Percentiles rank a stretch among this genome's conserved stretches.
These are phyloP conservation scores for Ramalina peruviana DNA, from an alignment of 495 filamentous ascomycete genomes.

Conservation along the genomic window DNA sequence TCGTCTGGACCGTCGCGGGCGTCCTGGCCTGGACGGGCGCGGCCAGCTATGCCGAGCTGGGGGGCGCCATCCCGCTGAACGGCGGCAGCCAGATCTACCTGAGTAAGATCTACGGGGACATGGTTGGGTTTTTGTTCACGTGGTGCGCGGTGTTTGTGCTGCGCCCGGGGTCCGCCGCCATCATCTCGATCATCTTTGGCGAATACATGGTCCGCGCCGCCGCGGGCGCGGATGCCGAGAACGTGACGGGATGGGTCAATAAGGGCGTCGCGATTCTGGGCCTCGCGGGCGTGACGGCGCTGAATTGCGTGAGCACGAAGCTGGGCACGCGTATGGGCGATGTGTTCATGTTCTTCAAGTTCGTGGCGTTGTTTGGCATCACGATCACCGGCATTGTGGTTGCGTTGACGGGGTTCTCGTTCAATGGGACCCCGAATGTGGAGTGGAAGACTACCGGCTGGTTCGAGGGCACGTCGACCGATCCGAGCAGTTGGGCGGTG, in stretches of 20 bases:
- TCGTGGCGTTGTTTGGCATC: slow-evolving; percentile 74
- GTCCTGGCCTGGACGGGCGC: slow-evolving; percentile 92
- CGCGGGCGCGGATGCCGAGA: slow-evolving; percentile 41
- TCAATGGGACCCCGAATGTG: slow-evolving; percentile 54
- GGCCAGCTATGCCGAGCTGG: slow-evolving; percentile 89
- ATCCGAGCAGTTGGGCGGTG: slow-evolving; percentile 72
- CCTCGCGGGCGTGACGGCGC: slow-evolving; percentile 56
- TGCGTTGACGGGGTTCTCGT: slow-evolving; percentile 69
- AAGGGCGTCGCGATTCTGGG: slow-evolving; percentile 76
- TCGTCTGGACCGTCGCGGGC: slow-evolving; percentile 84
- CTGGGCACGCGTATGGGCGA: slow-evolving; percentile 76
- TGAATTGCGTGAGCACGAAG: slow-evolving; percentile 85
- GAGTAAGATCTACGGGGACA: slow-evolving; percentile 88
- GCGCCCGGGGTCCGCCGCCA: slow-evolving; percentile 85
- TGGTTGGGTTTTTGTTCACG: slow-evolving; percentile 82
- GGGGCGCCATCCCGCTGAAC: slow-evolving; percentile 90
- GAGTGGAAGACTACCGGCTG: slow-evolving; percentile 83
- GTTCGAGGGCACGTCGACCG: slow-evolving; percentile 77
- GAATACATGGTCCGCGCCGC: slow-evolving; percentile 85
- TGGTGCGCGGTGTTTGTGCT: slow-evolving; percentile 92
- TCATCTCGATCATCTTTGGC: slow-evolving; percentile 94
- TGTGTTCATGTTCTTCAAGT: slow-evolving; percentile 92
- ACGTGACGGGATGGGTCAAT: slow-evolving; percentile 51
- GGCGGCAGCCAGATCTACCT: slow-evolving; percentile 89
- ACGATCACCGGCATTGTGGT: slow-evolving; percentile 84